Evolutionary conservation across 2,329 filamentous ascomycete species (phyloP).

Genomic region (Pochonia chlamydosporia): DNA sequence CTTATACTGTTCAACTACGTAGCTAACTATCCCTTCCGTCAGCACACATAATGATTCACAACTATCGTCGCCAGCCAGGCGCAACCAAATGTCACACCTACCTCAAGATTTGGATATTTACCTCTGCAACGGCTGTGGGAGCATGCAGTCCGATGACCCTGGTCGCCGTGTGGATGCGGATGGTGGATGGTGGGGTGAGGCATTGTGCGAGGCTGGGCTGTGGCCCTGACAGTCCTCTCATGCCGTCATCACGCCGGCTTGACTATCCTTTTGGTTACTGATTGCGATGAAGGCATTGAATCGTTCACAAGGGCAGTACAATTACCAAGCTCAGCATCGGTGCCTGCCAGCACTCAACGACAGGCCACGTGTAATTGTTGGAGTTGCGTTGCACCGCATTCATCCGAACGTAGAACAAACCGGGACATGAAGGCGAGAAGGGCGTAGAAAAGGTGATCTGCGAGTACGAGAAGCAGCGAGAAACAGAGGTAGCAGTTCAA

Average conservation of each 20-base stretch:
- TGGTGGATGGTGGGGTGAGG: not conserved
- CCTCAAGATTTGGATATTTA: too few relatives aligned
- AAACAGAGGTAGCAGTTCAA: too few relatives aligned
- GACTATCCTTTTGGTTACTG: too few relatives aligned
- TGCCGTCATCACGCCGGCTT: not conserved
- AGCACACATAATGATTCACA: too few relatives aligned
- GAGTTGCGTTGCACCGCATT: not conserved
- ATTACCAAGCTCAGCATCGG: not conserved
- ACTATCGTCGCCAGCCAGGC: too few relatives aligned
- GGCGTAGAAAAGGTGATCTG: not conserved
- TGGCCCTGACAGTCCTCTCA: not conserved
- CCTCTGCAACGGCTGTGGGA: too few relatives aligned
- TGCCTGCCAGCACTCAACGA: not conserved
- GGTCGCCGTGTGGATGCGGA: too few relatives aligned
- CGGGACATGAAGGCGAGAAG: not conserved
- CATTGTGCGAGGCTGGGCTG: not conserved
- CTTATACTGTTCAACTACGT: too few relatives aligned
- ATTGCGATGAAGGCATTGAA: not conserved
- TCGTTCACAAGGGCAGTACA: not conserved
- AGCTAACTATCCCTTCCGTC: too few relatives aligned
- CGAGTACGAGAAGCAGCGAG: not conserved
- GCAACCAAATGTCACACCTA: too few relatives aligned
- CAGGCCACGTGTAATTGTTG: not conserved
- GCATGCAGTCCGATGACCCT: too few relatives aligned
- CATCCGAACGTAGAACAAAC: not conserved